Percentiles rank a stretch among this genome's conserved stretches.
Conservation (phyloP, 495 filamentous ascomycete genomes). For the Penicillium pancosmium region DNA sequence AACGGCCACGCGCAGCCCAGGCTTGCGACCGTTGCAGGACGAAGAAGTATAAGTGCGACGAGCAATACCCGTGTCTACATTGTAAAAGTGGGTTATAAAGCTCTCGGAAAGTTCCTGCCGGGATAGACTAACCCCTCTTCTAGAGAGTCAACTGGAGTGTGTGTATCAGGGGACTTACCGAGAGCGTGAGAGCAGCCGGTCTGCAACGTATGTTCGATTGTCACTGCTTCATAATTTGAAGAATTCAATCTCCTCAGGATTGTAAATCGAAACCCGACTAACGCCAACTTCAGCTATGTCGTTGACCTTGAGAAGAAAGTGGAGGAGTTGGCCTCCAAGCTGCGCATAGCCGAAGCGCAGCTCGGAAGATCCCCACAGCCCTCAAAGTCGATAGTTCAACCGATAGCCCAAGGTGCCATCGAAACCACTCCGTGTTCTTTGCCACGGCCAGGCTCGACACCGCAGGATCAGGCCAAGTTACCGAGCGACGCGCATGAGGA, state of each 20-base stretch:
- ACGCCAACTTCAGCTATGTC: conserved; percentile 35
- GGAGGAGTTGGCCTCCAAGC: conserved; percentile 36
- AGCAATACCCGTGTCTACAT: conserved; percentile 43
- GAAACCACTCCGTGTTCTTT: conserved; percentile 38
- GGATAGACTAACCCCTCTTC: background rate
- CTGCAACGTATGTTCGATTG: conserved; percentile 30
- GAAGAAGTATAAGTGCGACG: conserved; percentile 51
- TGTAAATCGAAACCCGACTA: background rate
- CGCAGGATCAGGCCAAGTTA: conserved; percentile 20
- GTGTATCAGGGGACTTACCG: conserved; percentile 44
- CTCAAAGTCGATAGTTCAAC: conserved; percentile 9
- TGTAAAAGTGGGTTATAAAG: conserved; percentile 38
- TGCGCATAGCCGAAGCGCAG: conserved; percentile 30
- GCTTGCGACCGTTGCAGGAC: conserved; percentile 45
- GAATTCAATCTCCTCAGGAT: background rate
- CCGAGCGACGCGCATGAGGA: conserved; percentile 27
- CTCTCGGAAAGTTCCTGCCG: background rate
- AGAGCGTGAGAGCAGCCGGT: conserved; percentile 38
- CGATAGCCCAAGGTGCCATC: conserved; percentile 11
- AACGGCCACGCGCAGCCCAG: conserved; percentile 43
- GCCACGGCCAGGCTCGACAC: conserved; percentile 28
- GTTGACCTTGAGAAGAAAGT: conserved; percentile 41
- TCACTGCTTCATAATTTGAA: background rate
- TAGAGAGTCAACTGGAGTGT: conserved; percentile 37
- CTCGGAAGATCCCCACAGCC: conserved; percentile 18